These are phyloP conservation scores for Zygoascus sp. DNA, from an alignment of 1,139 yeast genomes.

Conservation along the genomic window DNA sequence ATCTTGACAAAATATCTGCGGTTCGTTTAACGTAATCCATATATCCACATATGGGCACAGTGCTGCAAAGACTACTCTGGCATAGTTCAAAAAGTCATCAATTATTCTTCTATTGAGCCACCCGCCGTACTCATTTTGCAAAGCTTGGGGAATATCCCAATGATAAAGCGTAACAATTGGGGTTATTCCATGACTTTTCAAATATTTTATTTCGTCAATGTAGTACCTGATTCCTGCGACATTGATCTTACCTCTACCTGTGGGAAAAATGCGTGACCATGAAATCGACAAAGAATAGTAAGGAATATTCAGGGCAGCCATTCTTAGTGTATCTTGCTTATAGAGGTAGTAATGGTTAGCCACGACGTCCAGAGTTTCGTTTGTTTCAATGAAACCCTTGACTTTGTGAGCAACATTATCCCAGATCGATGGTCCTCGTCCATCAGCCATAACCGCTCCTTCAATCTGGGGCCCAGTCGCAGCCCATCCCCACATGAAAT, in stretches of 20 bases:
- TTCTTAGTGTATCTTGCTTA: conserved; percentile 36
- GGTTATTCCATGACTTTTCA: conserved; percentile 32
- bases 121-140: conserved; percentile 31
- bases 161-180: conserved; percentile 39
- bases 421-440: conserved; percentile 36
- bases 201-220: conserved; percentile 36
- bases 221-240: conserved; percentile 37
- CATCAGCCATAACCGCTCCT: conserved; percentile 39
- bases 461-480: conserved; percentile 36
- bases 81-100: conserved; percentile 37
- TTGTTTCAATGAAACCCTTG: conserved; percentile 20
- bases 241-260: conserved; percentile 35
- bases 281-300: conserved; percentile 37
- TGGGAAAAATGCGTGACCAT: conserved; percentile 39
- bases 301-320: conserved; percentile 38
- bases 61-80: conserved; percentile 35
- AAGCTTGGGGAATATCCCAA: conserved; percentile 36
- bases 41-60: conserved; percentile 37
- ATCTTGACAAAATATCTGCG: conserved; percentile 28
- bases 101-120: conserved; percentile 32
- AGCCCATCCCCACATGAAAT: conserved; percentile 28
- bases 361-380: conserved; percentile 29
- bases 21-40: conserved; percentile 39
- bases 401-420: conserved; percentile 28
- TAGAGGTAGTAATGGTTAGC: conserved; percentile 37